A percentile compares a stretch with the other conserved stretches of the same genome.
Conservation (phyloP, 129 eudicot genomes). For the Saussurea involucrata region DNA sequence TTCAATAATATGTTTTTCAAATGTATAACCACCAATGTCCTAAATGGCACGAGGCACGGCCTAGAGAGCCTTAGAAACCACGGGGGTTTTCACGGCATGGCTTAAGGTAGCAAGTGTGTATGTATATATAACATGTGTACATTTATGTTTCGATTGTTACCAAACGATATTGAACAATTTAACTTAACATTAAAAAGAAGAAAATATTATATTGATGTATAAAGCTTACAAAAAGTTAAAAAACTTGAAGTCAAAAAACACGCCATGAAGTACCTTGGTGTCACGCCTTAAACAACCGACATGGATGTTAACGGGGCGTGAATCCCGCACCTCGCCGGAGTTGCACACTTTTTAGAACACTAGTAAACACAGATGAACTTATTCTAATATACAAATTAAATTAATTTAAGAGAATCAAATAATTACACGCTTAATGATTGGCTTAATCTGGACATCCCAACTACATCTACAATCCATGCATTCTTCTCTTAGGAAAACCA, state of each 20-base stretch:
- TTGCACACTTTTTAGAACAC: background rate
- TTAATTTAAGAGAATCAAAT: background rate
- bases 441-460: slow-evolving; percentile 9
- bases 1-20: background rate
- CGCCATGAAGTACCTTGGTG: background rate
- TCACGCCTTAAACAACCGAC: background rate
- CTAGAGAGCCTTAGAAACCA: too few relatives aligned
- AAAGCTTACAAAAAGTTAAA: background rate
- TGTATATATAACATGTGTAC: background rate
- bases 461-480: background rate
- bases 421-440: background rate
- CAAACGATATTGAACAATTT: background rate
- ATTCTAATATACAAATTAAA: slow-evolving; percentile 4
- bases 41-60: too few relatives aligned
- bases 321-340: background rate
- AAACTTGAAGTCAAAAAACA: background rate
- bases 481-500: background rate
- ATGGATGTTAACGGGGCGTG: background rate
- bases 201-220: background rate
- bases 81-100: background rate
- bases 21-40: background rate
- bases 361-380: background rate
- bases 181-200: background rate
- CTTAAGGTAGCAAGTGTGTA: background rate
- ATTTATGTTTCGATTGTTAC: background rate